Base-by-base conservation (phyloP, 2,329 filamentous ascomycete species). In the Ceratocystis papillata region DNA sequence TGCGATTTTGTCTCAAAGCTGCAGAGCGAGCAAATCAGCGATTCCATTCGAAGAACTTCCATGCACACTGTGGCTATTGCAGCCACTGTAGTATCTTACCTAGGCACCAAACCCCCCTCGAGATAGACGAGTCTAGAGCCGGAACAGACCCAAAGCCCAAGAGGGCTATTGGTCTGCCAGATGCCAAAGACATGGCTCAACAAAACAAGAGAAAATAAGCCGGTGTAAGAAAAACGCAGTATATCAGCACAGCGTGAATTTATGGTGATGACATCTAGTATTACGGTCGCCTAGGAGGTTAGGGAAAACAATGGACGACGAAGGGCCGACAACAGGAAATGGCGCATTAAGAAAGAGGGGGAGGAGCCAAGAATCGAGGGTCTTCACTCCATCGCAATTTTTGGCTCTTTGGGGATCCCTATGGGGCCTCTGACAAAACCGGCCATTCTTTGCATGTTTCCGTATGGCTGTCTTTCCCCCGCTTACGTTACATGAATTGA, bases 151-250 rank as follows among this genome's bases (percentile, higher is more conserved):
- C n/a, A 50, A 65, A 50, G 50, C 20, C 62, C 33, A 64, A 17
- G 45, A 67, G 53, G 17, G 46, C 41, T 15, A 53, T 22, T 64
- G 62, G 61, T 37, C 65, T 50, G 62, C 25, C 65, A 61, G 46
- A 8, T 8, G 41, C 20, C 20, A 46, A 44, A 22, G 53, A 57
- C 61, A 41, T 37, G 25, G 62, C 53, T 48, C 17, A 30, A 15
- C 53, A 30, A 22, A 17, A 28, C 10, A 12, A 20, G 53, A 57
- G 53, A 28, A 33, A 22, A 30, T 57, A 33, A 33, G 15, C 15
- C 1, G 25, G 12, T 57, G 3, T 5, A 57, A 22, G 53, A 1
- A 57, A 50, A 50, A 12, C 17, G n/a, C 12, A 28, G 50, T 28
- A 48, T 55, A 22, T 25, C 20, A 28, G 53, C 37, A 41, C 37